A percentile compares a stretch with the other conserved stretches of the same genome.
Conservation (phyloP, 169 alveolate species). For the Amoebophrya sp. region DNA sequence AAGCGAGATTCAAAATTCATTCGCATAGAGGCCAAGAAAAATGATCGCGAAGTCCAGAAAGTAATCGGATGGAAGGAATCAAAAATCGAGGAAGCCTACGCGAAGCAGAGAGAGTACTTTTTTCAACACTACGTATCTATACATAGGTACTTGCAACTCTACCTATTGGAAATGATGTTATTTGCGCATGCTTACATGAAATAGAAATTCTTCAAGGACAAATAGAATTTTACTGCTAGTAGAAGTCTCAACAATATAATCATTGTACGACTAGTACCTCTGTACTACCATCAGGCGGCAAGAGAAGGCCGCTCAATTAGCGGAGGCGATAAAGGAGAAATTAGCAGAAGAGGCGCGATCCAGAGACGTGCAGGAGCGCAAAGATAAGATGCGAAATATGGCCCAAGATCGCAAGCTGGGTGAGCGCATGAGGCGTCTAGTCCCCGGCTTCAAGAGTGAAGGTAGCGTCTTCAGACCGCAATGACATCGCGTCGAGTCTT, state of each 20-base stretch:
- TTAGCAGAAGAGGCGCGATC: not conserved
- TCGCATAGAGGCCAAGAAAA: not conserved
- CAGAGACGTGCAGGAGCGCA: not conserved
- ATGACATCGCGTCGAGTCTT: too few relatives aligned
- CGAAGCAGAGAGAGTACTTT: not conserved
- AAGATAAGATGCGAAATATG: not conserved
- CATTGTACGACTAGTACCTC: too few relatives aligned
- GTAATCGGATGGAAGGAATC: not conserved
- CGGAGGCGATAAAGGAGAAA: not conserved
- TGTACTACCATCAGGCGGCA: not conserved
- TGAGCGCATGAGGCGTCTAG: not conserved
- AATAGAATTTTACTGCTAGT: too few relatives aligned
- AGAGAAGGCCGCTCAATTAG: not conserved
- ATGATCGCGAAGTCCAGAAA: not conserved
- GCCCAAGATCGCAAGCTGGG: not conserved
- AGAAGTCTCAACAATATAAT: too few relatives aligned
- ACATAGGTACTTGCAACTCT: too few relatives aligned
- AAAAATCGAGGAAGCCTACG: not conserved
- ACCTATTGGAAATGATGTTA: too few relatives aligned
- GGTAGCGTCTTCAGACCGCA: not conserved
- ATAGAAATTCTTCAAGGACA: too few relatives aligned
- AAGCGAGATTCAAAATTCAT: not conserved
- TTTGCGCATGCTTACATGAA: too few relatives aligned
- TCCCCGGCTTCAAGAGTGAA: not conserved
- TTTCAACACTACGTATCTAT: too few relatives aligned